A percentile compares a stretch with the other conserved stretches of the same genome.
Conservation (phyloP, 768 basidiomycete genomes). For the Harrya chromipes region DNA sequence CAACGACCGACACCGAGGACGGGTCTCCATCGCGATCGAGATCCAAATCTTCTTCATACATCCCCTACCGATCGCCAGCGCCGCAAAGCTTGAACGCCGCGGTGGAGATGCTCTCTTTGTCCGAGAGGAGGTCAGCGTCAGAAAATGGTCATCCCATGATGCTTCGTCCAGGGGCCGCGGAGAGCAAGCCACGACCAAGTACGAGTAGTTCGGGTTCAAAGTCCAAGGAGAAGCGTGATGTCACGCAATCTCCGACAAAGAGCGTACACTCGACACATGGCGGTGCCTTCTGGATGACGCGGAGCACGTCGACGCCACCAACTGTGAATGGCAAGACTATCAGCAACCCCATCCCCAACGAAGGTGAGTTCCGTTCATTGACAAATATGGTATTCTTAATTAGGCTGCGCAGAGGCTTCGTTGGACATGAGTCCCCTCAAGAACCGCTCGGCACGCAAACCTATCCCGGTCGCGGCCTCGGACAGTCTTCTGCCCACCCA, state of each 20-base stretch:
- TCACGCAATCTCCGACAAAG: constrained; percentile 44
- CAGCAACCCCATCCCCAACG: constrained; percentile 65
- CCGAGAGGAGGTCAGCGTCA: constrained; percentile 29
- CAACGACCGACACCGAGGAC: constrained; percentile 30
- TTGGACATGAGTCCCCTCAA: constrained; percentile 74
- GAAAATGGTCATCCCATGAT: constrained; percentile 24
- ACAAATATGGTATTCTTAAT: neutral
- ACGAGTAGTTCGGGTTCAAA: constrained; percentile 28
- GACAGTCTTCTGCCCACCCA: constrained; percentile 21
- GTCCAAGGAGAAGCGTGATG: constrained; percentile 30
- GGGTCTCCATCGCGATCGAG: constrained; percentile 46
- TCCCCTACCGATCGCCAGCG: constrained; percentile 51
- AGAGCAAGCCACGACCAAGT: constrained; percentile 31
- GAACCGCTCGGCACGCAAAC: constrained; percentile 55
- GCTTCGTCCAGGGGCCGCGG: constrained; percentile 16
- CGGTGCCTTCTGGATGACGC: constrained; percentile 32
- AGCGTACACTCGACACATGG: constrained; percentile 39
- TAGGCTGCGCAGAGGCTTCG: constrained; percentile 50
- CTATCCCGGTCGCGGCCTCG: constrained; percentile 54
- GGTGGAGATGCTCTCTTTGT: constrained; percentile 53
- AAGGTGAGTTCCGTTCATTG: constrained; percentile 42
- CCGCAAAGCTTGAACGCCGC: constrained; percentile 75
- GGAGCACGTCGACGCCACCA: constrained; percentile 36
- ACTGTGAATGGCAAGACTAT: constrained; percentile 63
- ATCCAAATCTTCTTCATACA: constrained; percentile 53